Percentiles rank a stretch among this genome's conserved stretches.
Evolutionary conservation across 75 land plant species (phyloP).

Genomic region (Sequoia sempervirens): DNA sequence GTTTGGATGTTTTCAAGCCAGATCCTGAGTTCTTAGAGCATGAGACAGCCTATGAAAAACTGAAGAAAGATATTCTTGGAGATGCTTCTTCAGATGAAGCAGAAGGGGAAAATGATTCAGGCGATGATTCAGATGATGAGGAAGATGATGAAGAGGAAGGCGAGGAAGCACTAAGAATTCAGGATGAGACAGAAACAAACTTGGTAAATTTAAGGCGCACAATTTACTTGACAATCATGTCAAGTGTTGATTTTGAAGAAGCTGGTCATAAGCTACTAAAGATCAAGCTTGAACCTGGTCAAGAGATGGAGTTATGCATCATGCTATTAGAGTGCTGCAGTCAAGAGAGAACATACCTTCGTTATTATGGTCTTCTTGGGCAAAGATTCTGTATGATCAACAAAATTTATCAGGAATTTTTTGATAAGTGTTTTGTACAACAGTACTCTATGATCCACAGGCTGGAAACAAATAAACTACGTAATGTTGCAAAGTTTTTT

Average conservation of each 20-base stretch:
- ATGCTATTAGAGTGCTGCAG: conserved; percentile 93
- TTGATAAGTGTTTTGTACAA: conserved; percentile 68
- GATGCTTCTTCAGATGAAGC: no score
- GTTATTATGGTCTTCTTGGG: conserved; percentile 77
- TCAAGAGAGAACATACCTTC: conserved; percentile 13
- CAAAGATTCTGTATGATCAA: conserved; percentile 91
- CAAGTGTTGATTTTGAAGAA: conserved; percentile 96
- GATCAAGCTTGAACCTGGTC: conserved; percentile 87
- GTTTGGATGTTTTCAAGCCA: no score
- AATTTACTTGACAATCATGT: conserved; percentile 54
- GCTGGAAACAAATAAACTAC: no score
- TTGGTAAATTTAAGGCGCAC: no score
- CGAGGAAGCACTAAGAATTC: conserved; percentile 65
- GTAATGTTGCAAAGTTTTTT: no score
- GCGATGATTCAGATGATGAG: conserved; percentile 60
- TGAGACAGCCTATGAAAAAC: no score
- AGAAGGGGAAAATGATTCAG: conserved; percentile 2
- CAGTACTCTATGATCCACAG: no score
- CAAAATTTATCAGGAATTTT: conserved; percentile 69
- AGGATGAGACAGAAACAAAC: conserved; percentile 7
- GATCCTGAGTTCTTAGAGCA: no score
- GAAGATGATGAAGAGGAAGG: conserved; percentile 63
- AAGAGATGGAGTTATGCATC: conserved; percentile 90
- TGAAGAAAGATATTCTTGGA: no score
- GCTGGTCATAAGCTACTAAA: conserved; percentile 88